Percentiles rank a stretch among this genome's conserved stretches.
Conservation (phyloP, 106 monocot genomes). For the Hemerocallis citrina region DNA sequence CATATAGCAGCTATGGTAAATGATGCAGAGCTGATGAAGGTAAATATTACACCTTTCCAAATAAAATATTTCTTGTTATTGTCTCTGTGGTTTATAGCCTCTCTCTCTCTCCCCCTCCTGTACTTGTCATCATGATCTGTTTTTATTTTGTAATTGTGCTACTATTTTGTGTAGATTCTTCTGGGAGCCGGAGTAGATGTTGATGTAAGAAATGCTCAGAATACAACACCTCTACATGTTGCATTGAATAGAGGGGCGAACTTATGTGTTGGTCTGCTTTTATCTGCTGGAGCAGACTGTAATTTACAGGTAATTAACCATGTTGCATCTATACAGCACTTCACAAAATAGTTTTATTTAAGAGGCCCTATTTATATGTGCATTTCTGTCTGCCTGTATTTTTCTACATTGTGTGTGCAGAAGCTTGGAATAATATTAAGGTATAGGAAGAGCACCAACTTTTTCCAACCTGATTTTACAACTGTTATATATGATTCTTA, state of each 20-base stretch:
- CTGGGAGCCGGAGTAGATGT: slow-evolving; percentile 92
- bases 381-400: too few relatives aligned
- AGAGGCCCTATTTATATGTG: too few relatives aligned
- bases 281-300: slow-evolving; percentile 91
- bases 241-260: slow-evolving; percentile 93
- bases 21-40: slow-evolving; percentile 87
- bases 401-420: too few relatives aligned
- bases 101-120: too few relatives aligned
- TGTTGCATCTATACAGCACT: background rate
- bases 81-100: background rate
- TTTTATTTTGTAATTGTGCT: slow-evolving; percentile 3
- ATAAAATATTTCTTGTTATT: background rate
- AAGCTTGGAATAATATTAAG: too few relatives aligned
- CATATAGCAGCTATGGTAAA: slow-evolving; percentile 97
- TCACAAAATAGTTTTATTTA: too few relatives aligned
- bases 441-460: too few relatives aligned
- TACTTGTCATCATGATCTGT: too few relatives aligned
- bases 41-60: slow-evolving; percentile 9
- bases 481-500: too few relatives aligned
- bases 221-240: slow-evolving; percentile 90
- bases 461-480: too few relatives aligned
- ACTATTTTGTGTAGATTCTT: slow-evolving; percentile 53
- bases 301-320: slow-evolving; percentile 72
- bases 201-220: slow-evolving; percentile 80
- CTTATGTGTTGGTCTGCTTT: slow-evolving; percentile 85